phyloP scores from a whole-genome alignment of 306 rosid genomes.

The Pueraria montana region DNA sequence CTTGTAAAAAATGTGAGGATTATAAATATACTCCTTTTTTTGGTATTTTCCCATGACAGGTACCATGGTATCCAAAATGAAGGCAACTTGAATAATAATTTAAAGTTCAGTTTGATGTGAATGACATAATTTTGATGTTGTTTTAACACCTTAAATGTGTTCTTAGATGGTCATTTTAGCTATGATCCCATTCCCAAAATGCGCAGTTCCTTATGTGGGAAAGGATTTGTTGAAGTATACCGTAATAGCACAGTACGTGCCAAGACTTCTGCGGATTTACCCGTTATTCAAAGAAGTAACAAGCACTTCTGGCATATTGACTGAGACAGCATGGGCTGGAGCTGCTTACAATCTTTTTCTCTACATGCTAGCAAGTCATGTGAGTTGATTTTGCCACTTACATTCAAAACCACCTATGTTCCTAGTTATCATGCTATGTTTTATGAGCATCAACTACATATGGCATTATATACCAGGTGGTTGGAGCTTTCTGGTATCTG shows the following conservation, averaged over 20 bases:
- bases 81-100: background rate
- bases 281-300: constrained; percentile 80
- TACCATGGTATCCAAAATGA: constrained; percentile 16
- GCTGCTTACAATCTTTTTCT: constrained; percentile 89
- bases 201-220: constrained; percentile 44
- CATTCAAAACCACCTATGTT: constrained; percentile 1
- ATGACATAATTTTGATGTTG: constrained; percentile 11
- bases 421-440: constrained; percentile 1
- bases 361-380: constrained; percentile 92
- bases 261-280: constrained; percentile 71
- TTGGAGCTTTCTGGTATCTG: constrained; percentile 95
- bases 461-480: constrained; percentile 57
- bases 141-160: constrained; percentile 33
- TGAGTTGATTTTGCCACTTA: constrained; percentile 54
- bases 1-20: background rate
- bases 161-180: constrained; percentile 63
- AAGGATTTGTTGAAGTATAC: constrained; percentile 64
- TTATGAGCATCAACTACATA: constrained; percentile 30
- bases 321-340: constrained; percentile 93
- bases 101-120: constrained; percentile 12
- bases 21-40: background rate
- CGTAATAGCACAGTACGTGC: constrained; percentile 67
- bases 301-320: constrained; percentile 77
- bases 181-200: constrained; percentile 32
- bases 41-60: background rate